Evolutionary conservation across 495 filamentous ascomycete species (phyloP), one percentile per base, ranked within the genome.

Genomic region (Penicillium mononematosum): DNA sequence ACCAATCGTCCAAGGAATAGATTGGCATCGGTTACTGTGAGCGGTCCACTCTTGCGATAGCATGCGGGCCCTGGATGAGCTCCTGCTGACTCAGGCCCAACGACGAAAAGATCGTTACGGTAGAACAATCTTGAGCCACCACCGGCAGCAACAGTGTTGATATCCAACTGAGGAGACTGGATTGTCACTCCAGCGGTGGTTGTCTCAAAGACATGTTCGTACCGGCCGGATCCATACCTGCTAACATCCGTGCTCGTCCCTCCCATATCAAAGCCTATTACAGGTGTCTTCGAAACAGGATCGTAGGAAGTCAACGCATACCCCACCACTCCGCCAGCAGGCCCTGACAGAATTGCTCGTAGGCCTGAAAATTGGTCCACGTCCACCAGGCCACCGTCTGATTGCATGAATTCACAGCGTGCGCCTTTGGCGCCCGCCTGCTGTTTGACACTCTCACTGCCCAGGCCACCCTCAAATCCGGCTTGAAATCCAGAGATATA

Each of bases 201-300:
- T 3, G 91, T 96, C 74, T 96, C 93, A 60, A 96, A 96, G 0
- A 94, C 91, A 70, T 96, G 92, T 53, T 96, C 92, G 67, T 93
- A 95, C 31, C 89, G 78, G 14, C 92, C 92, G 2, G 62, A 65
- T 4, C 57, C 68, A 24, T 90, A 93, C 34, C 93, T 74, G 43
- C 88, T 91, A 16, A 96, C 92, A 71, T 97, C 92, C 5, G 92
- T 96, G 53, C 86, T 90, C 1, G 93, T 97, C 29, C 92, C 92
- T 25, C 85, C 85, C 92, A 97, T 97, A 66, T 97, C 93, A 65
- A 97, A 96, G 0, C 93, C 93, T 64, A 96, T 94, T 14, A 96
- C 83, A 3, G 92, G 91, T 12, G 83, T 90, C 63, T 84, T 88
- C 0, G 88, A 91, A 48, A 87, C 75, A 1, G 85, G 78, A 66